Base-by-base conservation (phyloP, 2,329 filamentous ascomycete genomes). In the Penicillium sp. region DNA sequence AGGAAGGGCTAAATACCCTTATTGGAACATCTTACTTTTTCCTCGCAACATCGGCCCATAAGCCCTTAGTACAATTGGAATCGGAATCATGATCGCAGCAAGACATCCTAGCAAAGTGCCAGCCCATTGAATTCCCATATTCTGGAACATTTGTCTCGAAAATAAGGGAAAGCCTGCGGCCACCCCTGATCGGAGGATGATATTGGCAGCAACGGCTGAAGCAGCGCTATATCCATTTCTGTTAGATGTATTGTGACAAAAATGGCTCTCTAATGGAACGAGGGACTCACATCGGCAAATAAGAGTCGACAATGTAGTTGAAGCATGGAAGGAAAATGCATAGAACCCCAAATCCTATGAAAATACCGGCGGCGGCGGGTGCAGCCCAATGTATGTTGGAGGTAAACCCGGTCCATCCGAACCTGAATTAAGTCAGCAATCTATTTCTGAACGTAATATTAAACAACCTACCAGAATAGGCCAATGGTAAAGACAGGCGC, bases 301-400 rank as follows among this genome's bases (percentile, higher is more conserved):
- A 75, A 0, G 70, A 57, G 49, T 74, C 72, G 13, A 74, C 61
- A 1, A 75, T 43, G 41, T 75, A 72, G 41, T 64, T 69, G 50
- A 71, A 70, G 10, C 62, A 60, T 2, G 59, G 62, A n/a, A 67
- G 50, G 22, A 70, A 72, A 8, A 69, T 67, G n/a, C 59, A 62
- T 3, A 69, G 22, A 4, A 69, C 47, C 0, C 68, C 68, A 34
- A 69, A 67, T 7, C 65, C 63, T 24, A 65, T 64, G 16, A 68
- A 60, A 3, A 67, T 48, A 0, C 66, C 65, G 5, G 62, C 50
- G 1, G 49, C 45, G 0, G 63, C 58, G 1, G 68, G 68, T 6
- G 44, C 62, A 8, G 60, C 61, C 67, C 68, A 71, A 45, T 64
- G 67, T 13, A 69, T 63, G 7, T 45, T 21, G 10, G 60, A 14